Evolutionary conservation across 2,329 filamentous ascomycete genomes (phyloP).

Genomic region (Colletotrichum sp.): DNA sequence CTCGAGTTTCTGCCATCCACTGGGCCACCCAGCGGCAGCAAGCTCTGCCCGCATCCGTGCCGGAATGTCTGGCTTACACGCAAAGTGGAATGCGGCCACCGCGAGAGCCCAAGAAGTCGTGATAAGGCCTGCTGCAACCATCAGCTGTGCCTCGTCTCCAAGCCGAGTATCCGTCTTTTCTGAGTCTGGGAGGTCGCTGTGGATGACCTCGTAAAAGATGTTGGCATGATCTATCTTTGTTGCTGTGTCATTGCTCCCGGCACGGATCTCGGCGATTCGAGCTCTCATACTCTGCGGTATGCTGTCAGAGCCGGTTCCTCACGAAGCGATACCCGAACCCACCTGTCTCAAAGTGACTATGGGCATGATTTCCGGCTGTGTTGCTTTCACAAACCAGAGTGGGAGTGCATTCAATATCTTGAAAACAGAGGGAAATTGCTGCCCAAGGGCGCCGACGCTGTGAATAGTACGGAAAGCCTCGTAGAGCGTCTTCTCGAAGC

Average conservation of each 20-base stretch:
- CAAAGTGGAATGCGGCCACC: conserved; percentile 39
- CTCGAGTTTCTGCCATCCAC: conserved; percentile 31
- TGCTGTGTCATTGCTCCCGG: conserved; percentile 5
- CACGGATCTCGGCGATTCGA: not conserved
- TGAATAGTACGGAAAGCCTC: conserved; percentile 28
- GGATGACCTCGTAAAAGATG: conserved; percentile 35
- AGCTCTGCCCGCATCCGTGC: conserved; percentile 38
- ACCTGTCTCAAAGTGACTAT: conserved; percentile 22
- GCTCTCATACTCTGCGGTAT: not conserved
- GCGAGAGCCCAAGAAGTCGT: conserved; percentile 41
- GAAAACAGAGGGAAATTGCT: conserved; percentile 32
- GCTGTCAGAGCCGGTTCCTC: not conserved
- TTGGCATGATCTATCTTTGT: conserved; percentile 22
- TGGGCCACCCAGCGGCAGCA: not conserved
- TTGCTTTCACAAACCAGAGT: conserved; percentile 23
- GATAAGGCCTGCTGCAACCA: conserved; percentile 41
- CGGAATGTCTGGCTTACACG: conserved; percentile 34
- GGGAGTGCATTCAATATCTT: conserved; percentile 28
- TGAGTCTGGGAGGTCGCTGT: conserved; percentile 31
- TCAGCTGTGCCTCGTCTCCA: conserved; percentile 33
- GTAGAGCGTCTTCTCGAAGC: conserved; percentile 29
- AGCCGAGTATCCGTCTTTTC: conserved; percentile 38
- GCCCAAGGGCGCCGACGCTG: conserved; percentile 27
- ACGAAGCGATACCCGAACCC: no score
- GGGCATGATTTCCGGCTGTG: conserved; percentile 25